Base-by-base conservation (phyloP, 164 flowering plant species). In the Amborella trichopoda region DNA sequence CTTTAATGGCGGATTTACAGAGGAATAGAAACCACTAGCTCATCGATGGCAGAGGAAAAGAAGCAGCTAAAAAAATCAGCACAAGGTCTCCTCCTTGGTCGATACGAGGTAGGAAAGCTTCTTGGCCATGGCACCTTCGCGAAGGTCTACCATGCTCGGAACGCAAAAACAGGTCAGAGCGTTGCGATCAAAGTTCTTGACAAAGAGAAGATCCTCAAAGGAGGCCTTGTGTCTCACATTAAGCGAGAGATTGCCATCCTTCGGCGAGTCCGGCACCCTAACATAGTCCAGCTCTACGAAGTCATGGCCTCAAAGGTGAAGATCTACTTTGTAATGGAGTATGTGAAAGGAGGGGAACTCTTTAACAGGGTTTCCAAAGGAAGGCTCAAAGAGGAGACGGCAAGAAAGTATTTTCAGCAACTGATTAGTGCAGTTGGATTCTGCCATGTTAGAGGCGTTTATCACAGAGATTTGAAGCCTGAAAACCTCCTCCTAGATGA, bases 271-370 rank as follows among this genome's bases (percentile, higher is more conserved):
- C 61, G 67, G 9, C 73, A 68, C 48, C 73, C 69, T 22, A 65
- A 68, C 48, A 65, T 65, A 46, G 69, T 65, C 1, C 64, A 61
- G 48, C 59, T 65, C 11, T 61, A 65, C 52, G 69, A 68, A 28
- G 73, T 68, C 25, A 68, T 65, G 69, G 69, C 69, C 28, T 61
- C 73, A 9, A 61, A 65, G 39, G 16, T 67, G 28, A 68, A 68
- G 59, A 67, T 67, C 68, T 67, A 67, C 43, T 67, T 67, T 56
- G 71, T 67, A 6, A 67, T 67, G 71, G 71, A 67, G 44, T 56
- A 47, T 42, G 71, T 63, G 12, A 40, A 20, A 13, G 71, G 71
- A 12, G 71, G 68, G 6, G 71, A 67, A 50, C 50, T 67, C 6
- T 67, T 67, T 55, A 59, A 45, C 16, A 39, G 48, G 14, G 64